Base-by-base conservation (phyloP, 2,329 filamentous ascomycete species). In the Penicillium sp. region DNA sequence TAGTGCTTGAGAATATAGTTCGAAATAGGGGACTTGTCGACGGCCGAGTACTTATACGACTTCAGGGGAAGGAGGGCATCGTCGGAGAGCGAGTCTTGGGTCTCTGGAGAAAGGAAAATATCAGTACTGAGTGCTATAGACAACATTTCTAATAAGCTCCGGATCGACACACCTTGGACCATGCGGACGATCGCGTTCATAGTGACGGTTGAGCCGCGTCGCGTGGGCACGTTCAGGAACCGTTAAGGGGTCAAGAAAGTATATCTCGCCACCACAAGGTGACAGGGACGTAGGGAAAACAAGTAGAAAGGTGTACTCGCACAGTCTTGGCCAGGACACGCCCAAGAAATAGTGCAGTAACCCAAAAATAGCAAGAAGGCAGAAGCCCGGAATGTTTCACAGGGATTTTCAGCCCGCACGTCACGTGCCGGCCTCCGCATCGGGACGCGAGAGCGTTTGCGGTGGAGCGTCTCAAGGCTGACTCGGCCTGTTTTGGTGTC, bases 21-120 rank as follows among this genome's bases (percentile, higher is more conserved):
- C 51, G 94, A 97, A 53, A 96, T 84, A 56, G 89, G 87, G 45
- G 92, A 96, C 75, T 96, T 92, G 79, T 99, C 94, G 73, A 99
- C 91, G 66, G 88, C 90, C 63, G 91, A 95, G 75, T 99, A 99
- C 71, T 96, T 95, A 85, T 99, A 99, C 54, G 87, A 86, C 75
- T 91, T 94, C 64, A 99, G 86, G 71, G 96, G 92, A 54, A 88
- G 80, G 62, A 99, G 83, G 48, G 90, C 90, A 66, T 97, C 91
- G 65, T 96, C 90, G 25, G 92, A 95, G 62, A 97, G 78, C 60
- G 79, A 81, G 57, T 84, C 81, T 65, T 73, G 73, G 57, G 66
- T 68, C 64, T 69, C 72, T 72, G 38, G 20, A 38, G 33, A 30
- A 14, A 31, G 36, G 20, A 31, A 16, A 42, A 20, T 22, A 2